These are phyloP conservation scores for Potentilla sterilis DNA, from an alignment of 306 rosid genomes.

Conservation along the genomic window DNA sequence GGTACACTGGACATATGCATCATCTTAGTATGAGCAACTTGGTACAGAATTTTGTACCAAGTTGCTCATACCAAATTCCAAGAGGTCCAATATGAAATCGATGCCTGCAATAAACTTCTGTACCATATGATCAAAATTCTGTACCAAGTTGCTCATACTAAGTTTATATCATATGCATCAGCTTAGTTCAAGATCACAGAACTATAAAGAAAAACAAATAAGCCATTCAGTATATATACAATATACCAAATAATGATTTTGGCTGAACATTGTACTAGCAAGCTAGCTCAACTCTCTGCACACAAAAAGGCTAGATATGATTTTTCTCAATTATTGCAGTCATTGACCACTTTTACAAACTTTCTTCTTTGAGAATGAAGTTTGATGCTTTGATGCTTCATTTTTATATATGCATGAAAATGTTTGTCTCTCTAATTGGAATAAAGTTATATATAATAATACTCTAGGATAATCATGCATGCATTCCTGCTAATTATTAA, in stretches of 20 bases:
- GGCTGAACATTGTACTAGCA: background rate
- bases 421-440: background rate
- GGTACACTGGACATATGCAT: too few species aligned
- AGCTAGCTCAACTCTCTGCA: background rate
- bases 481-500: background rate
- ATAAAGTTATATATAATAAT: background rate
- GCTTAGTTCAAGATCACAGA: background rate
- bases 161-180: too few species aligned
- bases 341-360: constrained; percentile 3
- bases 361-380: background rate
- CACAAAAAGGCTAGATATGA: background rate
- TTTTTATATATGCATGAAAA: background rate
- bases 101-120: too few species aligned
- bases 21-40: too few species aligned
- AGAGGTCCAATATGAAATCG: too few species aligned
- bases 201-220: background rate
- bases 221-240: background rate
- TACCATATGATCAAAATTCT: too few species aligned
- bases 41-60: too few species aligned
- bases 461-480: background rate
- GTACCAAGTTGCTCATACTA: too few species aligned
- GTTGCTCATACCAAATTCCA: too few species aligned
- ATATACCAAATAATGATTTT: too few species aligned
- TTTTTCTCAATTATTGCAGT: background rate
- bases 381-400: background rate